Evolutionary conservation across 1,284 basidiomycete genomes (phyloP).

Genomic region (Golubevia sp.): DNA sequence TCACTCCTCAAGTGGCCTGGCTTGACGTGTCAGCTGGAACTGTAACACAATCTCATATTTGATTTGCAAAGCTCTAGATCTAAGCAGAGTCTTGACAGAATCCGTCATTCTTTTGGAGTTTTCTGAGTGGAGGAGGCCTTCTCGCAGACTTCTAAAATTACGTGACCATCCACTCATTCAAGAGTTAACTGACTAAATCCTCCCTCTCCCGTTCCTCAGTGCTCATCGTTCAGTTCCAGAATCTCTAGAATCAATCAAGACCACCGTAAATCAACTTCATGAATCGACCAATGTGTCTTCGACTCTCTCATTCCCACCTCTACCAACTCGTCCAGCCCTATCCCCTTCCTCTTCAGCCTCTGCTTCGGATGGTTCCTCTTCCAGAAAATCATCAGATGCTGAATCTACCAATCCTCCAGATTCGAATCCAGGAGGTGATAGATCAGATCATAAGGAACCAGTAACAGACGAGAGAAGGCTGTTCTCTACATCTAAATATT

Average conservation of each 20-base stretch:
- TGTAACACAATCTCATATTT: no score
- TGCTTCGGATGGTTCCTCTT: conserved; percentile 90
- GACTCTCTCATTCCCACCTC: neutral
- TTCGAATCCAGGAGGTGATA: neutral
- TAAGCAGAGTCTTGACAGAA: no score
- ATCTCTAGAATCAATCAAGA: neutral
- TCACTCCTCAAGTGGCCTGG: no score
- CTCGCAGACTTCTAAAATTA: no score
- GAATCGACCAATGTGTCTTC: neutral
- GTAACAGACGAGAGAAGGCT: conserved; percentile 24
- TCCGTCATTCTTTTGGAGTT: no score
- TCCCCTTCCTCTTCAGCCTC: neutral
- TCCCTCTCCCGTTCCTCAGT: neutral
- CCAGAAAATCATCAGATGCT: conserved; percentile 33
- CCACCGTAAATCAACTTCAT: neutral
- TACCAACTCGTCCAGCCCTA: neutral
- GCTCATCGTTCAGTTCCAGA: neutral
- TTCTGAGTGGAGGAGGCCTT: no score
- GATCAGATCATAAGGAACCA: neutral
- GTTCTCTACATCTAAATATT: conserved; percentile 29
- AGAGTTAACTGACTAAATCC: neutral
- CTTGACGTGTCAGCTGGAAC: no score
- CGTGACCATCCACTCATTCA: no score
- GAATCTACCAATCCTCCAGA: no score
- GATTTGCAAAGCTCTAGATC: no score